These are phyloP conservation scores for Alternaria sp. DNA, from an alignment of 2,329 filamentous ascomycete genomes.

Conservation along the genomic window DNA sequence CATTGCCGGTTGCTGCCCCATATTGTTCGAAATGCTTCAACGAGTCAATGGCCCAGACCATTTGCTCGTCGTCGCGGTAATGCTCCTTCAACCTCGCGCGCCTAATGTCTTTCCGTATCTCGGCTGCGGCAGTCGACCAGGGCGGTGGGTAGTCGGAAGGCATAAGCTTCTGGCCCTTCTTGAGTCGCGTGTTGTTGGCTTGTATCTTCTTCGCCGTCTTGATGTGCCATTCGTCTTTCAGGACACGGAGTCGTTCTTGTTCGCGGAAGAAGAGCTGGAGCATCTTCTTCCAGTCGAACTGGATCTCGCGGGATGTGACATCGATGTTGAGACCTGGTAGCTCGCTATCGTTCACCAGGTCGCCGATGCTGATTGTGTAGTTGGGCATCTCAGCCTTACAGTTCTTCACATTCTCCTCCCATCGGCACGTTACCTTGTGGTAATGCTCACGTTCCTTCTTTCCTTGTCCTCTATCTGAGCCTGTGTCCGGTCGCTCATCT, in stretches of 20 bases:
- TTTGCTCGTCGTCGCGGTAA: constrained; percentile 37
- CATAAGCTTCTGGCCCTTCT: constrained; percentile 27
- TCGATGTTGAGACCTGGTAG: constrained; percentile 38
- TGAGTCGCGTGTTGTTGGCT: constrained; percentile 22
- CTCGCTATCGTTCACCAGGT: constrained; percentile 46
- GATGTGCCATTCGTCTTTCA: constrained; percentile 23
- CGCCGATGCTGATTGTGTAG: constrained; percentile 42
- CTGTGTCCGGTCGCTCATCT: constrained; percentile 22
- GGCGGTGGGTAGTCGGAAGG: constrained; percentile 24
- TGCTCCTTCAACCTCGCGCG: constrained; percentile 35
- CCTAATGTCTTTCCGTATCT: constrained; percentile 36
- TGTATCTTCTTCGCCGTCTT: constrained; percentile 18
- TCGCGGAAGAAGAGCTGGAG: constrained; percentile 47
- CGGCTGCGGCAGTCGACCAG: constrained; percentile 25
- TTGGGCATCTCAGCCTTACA: constrained; percentile 43
- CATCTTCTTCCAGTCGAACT: constrained; percentile 42
- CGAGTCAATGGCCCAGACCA: constrained; percentile 44
- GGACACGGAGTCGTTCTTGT: constrained; percentile 23
- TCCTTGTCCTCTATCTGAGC: background rate
- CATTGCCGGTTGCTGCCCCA: constrained; percentile 16
- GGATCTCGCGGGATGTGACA: constrained; percentile 30
- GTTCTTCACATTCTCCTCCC: constrained; percentile 37
- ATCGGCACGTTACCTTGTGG: constrained; percentile 34
- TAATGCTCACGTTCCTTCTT: constrained; percentile 17
- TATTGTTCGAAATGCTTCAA: constrained; percentile 38